Base-by-base conservation (phyloP, 371 early-diverging fungal species). In the Sporodiniella umbellata region DNA sequence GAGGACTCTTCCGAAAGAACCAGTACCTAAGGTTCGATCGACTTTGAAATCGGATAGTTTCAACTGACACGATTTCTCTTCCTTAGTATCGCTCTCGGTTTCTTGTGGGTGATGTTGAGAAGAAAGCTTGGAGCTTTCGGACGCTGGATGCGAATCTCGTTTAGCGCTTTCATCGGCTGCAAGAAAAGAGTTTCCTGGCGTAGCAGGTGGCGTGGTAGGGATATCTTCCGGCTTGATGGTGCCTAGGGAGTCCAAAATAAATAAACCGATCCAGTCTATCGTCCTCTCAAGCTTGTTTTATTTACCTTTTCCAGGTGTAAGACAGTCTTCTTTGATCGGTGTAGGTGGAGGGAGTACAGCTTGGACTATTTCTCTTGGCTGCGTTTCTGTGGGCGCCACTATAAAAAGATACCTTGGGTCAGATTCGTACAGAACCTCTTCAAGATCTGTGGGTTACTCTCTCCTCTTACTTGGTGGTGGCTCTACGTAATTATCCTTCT, bases 1-100 rank as follows among this genome's bases (percentile, higher is more conserved):
- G 68, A 88, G 90, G 28, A 98, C 98, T n/a, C 94, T 86, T 6
- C 96, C 97, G 76, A 96, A 96, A 3, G 95, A 91, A n/a, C 98
- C 98, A 1, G 94, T 93, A 10, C 98, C 97, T 18, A 98, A 64
- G 10, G 85, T 85, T 44, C 85, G 61, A 43, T 64, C 66, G 15
- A 85, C 54, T 7, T 68, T 67, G 30, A 81, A 83, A 17, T 83
- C 77, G 17, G 39, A 28, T 14, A 58, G 18, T 38, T 54, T 54
- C 22, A 60, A 21, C 25, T 55, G 52, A 30, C 51, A 51, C 2
- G 25, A 18, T 18, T 44, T 8, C 22, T 44, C 24, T 23, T n/a
- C 24, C 8, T 25, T 15, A 21, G 18, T 22, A 4, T 44, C 22
- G n/a, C 19, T 53, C 6, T 46, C n/a, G 23, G 26, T 6, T 35